A percentile compares a stretch with the other conserved stretches of the same genome.
These are phyloP conservation scores for Ceratocystis papillata DNA, from an alignment of 2,329 filamentous ascomycete genomes.

Conservation along the genomic window DNA sequence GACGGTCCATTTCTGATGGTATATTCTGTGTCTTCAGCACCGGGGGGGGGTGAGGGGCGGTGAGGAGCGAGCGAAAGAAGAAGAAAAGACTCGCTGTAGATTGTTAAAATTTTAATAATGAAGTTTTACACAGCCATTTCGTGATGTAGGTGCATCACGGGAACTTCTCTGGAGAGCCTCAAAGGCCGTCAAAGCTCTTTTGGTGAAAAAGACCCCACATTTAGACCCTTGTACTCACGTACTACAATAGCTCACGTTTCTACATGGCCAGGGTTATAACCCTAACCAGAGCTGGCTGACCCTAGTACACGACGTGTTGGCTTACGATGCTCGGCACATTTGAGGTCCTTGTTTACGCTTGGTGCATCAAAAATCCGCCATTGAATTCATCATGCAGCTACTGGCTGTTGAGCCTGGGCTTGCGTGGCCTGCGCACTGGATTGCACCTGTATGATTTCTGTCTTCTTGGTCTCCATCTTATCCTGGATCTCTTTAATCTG, in stretches of 20 bases:
- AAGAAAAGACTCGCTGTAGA: background rate
- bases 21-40: too few relatives aligned
- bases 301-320: too few relatives aligned
- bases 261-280: background rate
- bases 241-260: too few relatives aligned
- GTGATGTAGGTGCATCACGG: too few relatives aligned
- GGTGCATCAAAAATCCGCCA: background rate
- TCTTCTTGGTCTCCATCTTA: slow-evolving; percentile 49
- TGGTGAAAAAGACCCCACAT: background rate
- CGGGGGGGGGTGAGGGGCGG: background rate
- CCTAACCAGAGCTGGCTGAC: background rate
- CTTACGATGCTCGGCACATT: background rate
- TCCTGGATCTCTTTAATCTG: slow-evolving; percentile 47
- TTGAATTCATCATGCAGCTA: slow-evolving; percentile 8
- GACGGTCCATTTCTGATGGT: background rate
- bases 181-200: background rate
- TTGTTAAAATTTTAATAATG: background rate
- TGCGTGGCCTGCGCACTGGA: slow-evolving; percentile 37
- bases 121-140: too few relatives aligned
- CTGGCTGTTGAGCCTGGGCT: slow-evolving; percentile 20
- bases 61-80: background rate
- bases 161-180: background rate
- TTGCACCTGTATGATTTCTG: slow-evolving; percentile 49
- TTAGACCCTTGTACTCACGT: too few relatives aligned
- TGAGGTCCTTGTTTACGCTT: background rate